These are phyloP conservation scores for Alternaria ventricosa DNA, from an alignment of 2,329 filamentous ascomycete species.

Conservation along the genomic window DNA sequence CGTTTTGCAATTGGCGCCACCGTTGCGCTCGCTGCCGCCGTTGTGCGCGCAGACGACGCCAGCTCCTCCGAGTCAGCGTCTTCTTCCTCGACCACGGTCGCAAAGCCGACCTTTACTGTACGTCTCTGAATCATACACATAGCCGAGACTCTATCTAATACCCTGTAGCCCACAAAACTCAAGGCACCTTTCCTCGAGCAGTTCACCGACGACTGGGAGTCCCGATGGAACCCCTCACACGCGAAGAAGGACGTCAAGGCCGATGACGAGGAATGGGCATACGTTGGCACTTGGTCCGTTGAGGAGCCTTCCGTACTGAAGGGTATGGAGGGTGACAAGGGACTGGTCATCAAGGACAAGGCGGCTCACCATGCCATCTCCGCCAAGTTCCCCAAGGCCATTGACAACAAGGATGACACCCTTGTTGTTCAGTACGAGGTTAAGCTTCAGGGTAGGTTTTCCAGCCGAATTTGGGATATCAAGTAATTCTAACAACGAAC, in stretches of 20 bases:
- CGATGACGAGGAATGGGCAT: slow-evolving; percentile 89
- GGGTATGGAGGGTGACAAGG: slow-evolving; percentile 94
- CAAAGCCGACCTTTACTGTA: slow-evolving; percentile 87
- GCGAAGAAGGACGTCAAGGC: slow-evolving; percentile 91
- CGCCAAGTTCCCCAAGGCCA: slow-evolving; percentile 94
- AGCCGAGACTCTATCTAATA: slow-evolving; percentile 22
- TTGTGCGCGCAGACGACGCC: slow-evolving; percentile 70
- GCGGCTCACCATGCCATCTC: slow-evolving; percentile 99
- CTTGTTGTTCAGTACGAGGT: slow-evolving; percentile 99
- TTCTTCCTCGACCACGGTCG: slow-evolving; percentile 64
- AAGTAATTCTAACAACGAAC: slow-evolving; percentile 35
- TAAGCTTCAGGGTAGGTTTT: slow-evolving; percentile 89
- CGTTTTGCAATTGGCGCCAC: slow-evolving; percentile 77
- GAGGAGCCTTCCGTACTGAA: slow-evolving; percentile 92
- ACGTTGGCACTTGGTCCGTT: slow-evolving; percentile 94
- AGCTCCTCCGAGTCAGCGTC: slow-evolving; percentile 56
- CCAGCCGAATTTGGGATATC: too few species aligned
- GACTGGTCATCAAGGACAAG: slow-evolving; percentile 96
- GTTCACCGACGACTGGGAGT: slow-evolving; percentile 96
- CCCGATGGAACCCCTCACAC: slow-evolving; percentile 90
- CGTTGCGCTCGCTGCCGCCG: slow-evolving; percentile 72
- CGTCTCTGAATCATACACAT: slow-evolving; percentile 50
- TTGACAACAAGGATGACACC: slow-evolving; percentile 96
- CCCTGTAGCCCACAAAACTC: slow-evolving; percentile 77
- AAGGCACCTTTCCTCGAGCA: slow-evolving; percentile 98